phyloP scores from a whole-genome alignment of 495 filamentous ascomycete genomes.

The Trichoderma gamsii region DNA sequence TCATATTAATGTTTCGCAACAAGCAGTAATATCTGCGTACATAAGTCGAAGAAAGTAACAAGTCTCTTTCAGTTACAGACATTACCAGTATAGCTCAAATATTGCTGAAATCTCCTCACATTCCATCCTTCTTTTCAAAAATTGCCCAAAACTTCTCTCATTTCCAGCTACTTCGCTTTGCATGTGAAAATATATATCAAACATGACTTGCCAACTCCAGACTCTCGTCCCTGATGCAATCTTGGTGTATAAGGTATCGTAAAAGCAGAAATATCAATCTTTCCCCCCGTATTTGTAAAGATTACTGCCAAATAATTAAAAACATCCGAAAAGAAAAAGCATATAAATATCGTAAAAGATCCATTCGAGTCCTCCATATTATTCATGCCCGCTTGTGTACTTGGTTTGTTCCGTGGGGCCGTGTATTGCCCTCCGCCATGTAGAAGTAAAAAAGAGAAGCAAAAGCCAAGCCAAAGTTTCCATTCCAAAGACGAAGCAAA shows the following conservation, averaged over 20 bases:
- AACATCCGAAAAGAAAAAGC: neutral
- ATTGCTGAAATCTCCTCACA: too few relatives aligned
- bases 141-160: too few relatives aligned
- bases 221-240: conserved; percentile 12
- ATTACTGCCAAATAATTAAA: neutral
- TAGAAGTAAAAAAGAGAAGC: neutral
- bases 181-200: neutral
- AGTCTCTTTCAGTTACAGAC: too few relatives aligned
- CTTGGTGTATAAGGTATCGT: conserved; percentile 10
- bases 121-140: too few relatives aligned
- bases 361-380: neutral
- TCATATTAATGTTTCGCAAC: too few relatives aligned
- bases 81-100: too few relatives aligned
- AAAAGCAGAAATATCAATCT: neutral
- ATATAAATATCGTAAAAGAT: neutral
- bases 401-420: neutral
- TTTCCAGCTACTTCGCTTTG: neutral
- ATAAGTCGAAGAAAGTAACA: too few relatives aligned
- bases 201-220: conserved; percentile 7
- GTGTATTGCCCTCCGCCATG: neutral
- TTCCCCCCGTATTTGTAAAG: neutral
- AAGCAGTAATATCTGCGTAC: too few relatives aligned
- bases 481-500: neutral
- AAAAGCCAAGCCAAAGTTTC: neutral
- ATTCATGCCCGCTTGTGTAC: neutral